phyloP scores from a whole-genome alignment of 2,329 filamentous ascomycete species.

The Tolypocladium nubicola region DNA sequence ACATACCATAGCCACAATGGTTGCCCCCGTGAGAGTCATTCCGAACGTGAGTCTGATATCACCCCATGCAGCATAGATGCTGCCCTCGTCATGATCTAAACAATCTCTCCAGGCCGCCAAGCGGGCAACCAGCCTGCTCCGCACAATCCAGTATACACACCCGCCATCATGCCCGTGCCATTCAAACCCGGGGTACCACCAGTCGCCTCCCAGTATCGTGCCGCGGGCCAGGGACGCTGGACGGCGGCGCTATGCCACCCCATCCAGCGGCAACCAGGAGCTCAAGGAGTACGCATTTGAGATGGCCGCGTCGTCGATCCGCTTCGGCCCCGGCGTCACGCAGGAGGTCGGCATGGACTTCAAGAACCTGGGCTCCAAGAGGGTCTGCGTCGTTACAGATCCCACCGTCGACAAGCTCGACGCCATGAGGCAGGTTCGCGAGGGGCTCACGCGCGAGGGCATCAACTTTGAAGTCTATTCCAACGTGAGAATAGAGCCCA shows the following conservation, averaged over 20 bases:
- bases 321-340: constrained; percentile 87
- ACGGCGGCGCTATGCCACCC: constrained; percentile 56
- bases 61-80: neutral
- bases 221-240: constrained; percentile 29
- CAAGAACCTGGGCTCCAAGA: constrained; percentile 76
- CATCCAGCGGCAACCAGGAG: constrained; percentile 39
- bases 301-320: constrained; percentile 91
- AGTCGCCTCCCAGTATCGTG: constrained; percentile 47
- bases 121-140: constrained; percentile 62
- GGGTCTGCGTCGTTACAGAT: constrained; percentile 89
- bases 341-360: constrained; percentile 98
- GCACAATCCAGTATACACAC: constrained; percentile 84
- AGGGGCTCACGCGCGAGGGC: constrained; percentile 68
- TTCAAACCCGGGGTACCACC: constrained; percentile 73
- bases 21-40: constrained; percentile 17
- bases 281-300: constrained; percentile 97
- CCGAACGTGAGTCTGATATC: constrained; percentile 22
- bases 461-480: constrained; percentile 75
- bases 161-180: constrained; percentile 88
- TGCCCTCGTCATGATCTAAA: neutral
- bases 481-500: constrained; percentile 77
- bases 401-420: constrained; percentile 68
- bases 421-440: constrained; percentile 81
- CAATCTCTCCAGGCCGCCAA: constrained; percentile 37
- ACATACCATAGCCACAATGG: constrained; percentile 10